Evolutionary conservation across 2,329 filamentous ascomycete species (phyloP), one percentile per base, ranked within the genome.

Genomic region (Acarospora socialis): DNA sequence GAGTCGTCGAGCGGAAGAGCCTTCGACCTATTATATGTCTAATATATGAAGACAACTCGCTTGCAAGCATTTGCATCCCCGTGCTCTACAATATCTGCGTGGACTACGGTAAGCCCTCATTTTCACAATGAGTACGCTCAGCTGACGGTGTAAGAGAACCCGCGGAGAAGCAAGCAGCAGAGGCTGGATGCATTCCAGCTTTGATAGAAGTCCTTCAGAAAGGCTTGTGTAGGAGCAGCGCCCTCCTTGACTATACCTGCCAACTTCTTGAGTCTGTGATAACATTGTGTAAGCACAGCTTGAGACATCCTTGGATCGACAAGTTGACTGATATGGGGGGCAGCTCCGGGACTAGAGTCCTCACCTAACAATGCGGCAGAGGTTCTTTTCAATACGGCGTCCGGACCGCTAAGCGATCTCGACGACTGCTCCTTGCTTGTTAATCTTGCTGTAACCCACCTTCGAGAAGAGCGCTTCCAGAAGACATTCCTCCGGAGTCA

Each of bases 11-110:
- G 4, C 47, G 44, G 28, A 55, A 57, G 27, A 55, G 58, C 39
- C 59, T 51, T 5, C 36, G 47, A 27, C 44, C 51, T 18, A 54
- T 61, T 28, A 48, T 60, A 25, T 44, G 45, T 17, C 48, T 52
- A 30, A 43, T 58, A 20, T 39, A n/a, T n/a, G n/a, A 46, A 16
- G 51, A 53, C 16, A 47, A 51, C 0, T 48, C 47, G 3, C 47
- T 60, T 20, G 44, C 52, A 10, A 48, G 56, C 35, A 49, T 61
- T 16, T 52, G 52, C 16, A 53, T 61, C 35, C 54, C 56, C 35
- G 58, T 61, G 26, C 47, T 61, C 25, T 61, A 58, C 44, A 62
- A 62, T 35, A 53, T 60, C 30, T 61, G 58, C 42, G 49, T 55
- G 35, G 59, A 61, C 37, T 61, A 51, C 43, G 57, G 58, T 61